Evolutionary conservation across 208 protist genomes (phyloP).

Genomic region (Wallacemonas sp.): DNA sequence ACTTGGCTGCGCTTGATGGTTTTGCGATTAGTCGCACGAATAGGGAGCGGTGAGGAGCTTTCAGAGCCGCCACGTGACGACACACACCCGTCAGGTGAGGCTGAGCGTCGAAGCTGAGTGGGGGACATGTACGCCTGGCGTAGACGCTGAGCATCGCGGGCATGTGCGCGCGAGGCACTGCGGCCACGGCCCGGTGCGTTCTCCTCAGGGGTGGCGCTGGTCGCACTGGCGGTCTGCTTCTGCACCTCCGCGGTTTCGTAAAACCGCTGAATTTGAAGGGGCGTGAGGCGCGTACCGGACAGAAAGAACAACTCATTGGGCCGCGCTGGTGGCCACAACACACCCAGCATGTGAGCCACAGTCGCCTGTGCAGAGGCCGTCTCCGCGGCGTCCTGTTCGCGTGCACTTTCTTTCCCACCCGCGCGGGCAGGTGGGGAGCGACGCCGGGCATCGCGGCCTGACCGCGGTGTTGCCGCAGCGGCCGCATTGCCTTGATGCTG

Average conservation of each 20-base stretch:
- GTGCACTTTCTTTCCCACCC: too few relatives aligned
- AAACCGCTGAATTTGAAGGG: slow-evolving; percentile 45
- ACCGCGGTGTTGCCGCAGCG: too few relatives aligned
- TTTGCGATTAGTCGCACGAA: neutral
- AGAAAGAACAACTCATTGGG: slow-evolving; percentile 47
- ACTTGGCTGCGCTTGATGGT: slow-evolving; percentile 33
- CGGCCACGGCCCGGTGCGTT: too few relatives aligned
- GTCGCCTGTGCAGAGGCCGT: neutral
- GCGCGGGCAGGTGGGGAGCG: too few relatives aligned
- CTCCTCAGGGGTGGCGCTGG: too few relatives aligned
- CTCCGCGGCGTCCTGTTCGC: too few relatives aligned
- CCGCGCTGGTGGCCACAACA: slow-evolving; percentile 53
- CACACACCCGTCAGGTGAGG: neutral
- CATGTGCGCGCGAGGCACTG: too few relatives aligned
- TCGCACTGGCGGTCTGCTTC: neutral
- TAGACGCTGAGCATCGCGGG: neutral
- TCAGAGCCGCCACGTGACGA: neutral
- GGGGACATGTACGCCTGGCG: slow-evolving; percentile 1
- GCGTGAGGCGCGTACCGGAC: slow-evolving; percentile 56
- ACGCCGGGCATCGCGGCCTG: too few relatives aligned
- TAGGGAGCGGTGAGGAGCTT: neutral
- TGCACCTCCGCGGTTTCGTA: slow-evolving; percentile 51
- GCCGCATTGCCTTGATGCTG: too few relatives aligned
- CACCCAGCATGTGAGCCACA: slow-evolving; percentile 50
- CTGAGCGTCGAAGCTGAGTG: slow-evolving; percentile 3